Base-by-base conservation (phyloP, 1,284 basidiomycete species). In the Moesziomyces sp. region DNA sequence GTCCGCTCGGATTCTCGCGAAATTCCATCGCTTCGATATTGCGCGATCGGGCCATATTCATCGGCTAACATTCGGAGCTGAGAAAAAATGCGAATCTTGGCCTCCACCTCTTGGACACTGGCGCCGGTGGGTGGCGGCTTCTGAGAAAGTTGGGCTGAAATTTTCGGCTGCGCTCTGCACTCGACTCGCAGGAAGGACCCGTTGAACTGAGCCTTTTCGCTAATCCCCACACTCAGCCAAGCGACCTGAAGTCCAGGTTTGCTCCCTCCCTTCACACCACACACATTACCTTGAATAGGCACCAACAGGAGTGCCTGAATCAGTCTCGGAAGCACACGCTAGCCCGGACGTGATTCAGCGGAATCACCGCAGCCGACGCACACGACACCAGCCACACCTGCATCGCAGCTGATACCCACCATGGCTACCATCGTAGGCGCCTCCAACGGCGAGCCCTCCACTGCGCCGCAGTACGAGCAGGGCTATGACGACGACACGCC, bases 401-500 rank as follows among this genome's bases (percentile, higher is more conserved):
- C 3, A 13, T 10, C 11, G 30, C 43, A 13, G 11, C 26, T 18
- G 19, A 30, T 9, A 4, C n/a, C 19, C 57, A 61, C 42, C 44
- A 64, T 77, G 71, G 68, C 71, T 9, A 75, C 74, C 24, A 16
- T 74, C 47, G 61, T 68, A 0, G 71, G 52, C 47, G 35, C 54
- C n/a, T 55, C 60, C 14, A 49, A 23, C 45, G 61, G 71, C 38
- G 70, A 66, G 58, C 63, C 63, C 8, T 68, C 57, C 4, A 46
- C 64, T 35, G 50, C 60, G 1, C 56, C 52, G 18, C 65, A 58
- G 35, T 59, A 65, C 54, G 65, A 73, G 8, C 69, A 66, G n/a
- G 45, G 46, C 18, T 61, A 74, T 28, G 70, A 68, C 46, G 71
- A 74, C 30, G 65, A 68, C n/a, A 69, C 72, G 13, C 75, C 72